phyloP scores from a whole-genome alignment of 139 green algal genomes.

The Coelastrella sp. region DNA sequence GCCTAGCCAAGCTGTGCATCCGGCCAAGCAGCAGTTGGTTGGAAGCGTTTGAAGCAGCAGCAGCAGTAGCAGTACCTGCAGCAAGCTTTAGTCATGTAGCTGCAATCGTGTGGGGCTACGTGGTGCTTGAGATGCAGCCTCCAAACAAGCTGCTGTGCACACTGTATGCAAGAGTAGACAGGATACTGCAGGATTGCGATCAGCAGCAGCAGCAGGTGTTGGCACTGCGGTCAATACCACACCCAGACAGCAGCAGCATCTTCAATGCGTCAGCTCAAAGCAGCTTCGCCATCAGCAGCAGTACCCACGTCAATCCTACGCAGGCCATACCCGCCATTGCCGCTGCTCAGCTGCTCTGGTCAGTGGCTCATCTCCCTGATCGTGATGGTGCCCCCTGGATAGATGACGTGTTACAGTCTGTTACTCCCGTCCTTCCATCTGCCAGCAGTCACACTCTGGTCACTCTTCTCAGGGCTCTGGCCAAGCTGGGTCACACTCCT shows the following conservation, averaged over 20 bases:
- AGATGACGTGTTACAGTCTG: conserved; percentile 17
- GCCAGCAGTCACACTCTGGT: not conserved
- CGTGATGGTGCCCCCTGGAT: not conserved
- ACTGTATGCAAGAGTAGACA: not conserved
- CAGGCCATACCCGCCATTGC: too few relatives aligned
- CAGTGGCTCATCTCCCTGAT: not conserved
- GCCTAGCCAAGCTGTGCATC: conserved; percentile 15
- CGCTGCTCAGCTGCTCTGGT: conserved; percentile 29
- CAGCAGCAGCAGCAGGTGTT: not conserved
- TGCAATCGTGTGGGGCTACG: not conserved
- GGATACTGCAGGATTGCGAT: not conserved
- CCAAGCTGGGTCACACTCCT: not conserved
- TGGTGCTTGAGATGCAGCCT: not conserved
- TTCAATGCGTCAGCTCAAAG: not conserved
- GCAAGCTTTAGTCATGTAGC: not conserved
- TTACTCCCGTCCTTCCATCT: not conserved
- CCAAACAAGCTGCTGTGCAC: not conserved
- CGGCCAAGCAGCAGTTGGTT: conserved; percentile 4
- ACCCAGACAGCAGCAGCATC: conserved; percentile 1
- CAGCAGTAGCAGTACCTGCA: not conserved
- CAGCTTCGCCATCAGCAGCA: not conserved
- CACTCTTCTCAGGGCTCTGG: not conserved
- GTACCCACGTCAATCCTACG: not conserved
- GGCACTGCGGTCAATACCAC: too few relatives aligned
- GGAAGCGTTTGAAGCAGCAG: conserved; percentile 10